Base-by-base conservation (phyloP, 768 basidiomycete genomes). In the Dictyophora rubrovolvata region DNA sequence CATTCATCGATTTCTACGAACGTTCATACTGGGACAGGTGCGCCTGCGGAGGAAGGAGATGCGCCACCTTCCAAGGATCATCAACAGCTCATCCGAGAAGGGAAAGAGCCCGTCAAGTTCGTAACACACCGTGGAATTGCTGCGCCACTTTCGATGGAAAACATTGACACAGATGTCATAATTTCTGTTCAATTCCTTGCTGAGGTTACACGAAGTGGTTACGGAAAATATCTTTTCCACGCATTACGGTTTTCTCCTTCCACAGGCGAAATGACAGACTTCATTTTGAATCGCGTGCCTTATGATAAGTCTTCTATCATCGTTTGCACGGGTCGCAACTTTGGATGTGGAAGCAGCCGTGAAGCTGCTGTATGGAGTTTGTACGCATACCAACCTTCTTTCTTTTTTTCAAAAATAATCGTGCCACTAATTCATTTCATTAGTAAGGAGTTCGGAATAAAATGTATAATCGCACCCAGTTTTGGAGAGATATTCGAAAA, bases 181-280 rank as follows among this genome's bases (percentile, higher is more conserved):
- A 93, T 93, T 67, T 91, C 92, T 4, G 92, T 93, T 66, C 90
- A 92, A 66, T 94, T 93, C 75, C 73, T 94, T 70, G 93, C 92
- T 72, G 93, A 91, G 0, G 73, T 94, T 66, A 90, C 92, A 71
- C 81, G 92, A 55, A 93, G 91, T 48, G 92, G 92, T 50, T 78
- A 93, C 51, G 88, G 89, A 7, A 74, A 85, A 55, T 89, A 87
- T 20, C 74, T 93, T 53, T 94, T 94, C 77, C 86, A 78, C 68
- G 79, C 86, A n/a, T 74, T 89, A 47, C 82, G 92, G 53, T 85
- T 84, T 67, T 81, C 91, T 66, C 81, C 84, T 5, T 77, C 85
- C 64, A 88, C 89, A 4, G 85, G 85, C n/a, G 76, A 81, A 60
- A 82, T 87, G 64, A 90, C 89, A 2, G 83, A 91, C 65, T 94